Evolutionary conservation across 257 asterid species (phyloP), one percentile per base, ranked within the genome.

Genomic region (Solanum peruvianum): DNA sequence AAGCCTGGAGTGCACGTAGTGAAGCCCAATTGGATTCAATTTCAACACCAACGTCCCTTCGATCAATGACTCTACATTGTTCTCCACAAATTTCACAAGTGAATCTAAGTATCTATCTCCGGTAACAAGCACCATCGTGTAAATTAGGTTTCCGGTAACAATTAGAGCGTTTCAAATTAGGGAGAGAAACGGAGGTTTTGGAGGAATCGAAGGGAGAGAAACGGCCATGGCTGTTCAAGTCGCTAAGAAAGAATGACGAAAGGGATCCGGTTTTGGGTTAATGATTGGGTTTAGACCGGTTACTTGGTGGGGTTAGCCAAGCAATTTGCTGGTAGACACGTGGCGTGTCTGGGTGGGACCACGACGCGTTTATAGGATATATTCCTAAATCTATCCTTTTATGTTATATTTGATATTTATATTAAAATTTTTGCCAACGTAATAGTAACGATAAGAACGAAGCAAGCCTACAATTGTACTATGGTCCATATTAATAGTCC

Each of bases 81-180:
- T 87, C 47, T 94, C 99, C 60, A 97, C 98, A 89, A 95, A 95
- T 88, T 93, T 95, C 2, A 97, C 98, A 21, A 97, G 94, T 14
- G 98, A 97, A 88, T 95, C 98, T 31, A 97, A 92, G 88, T 97
- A 97, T 29, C 93, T 88, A 85, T 95, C 98, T 49, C 99, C 99
- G 11, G 98, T 94, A 33, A 95, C 95, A 58, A 94, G 89, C 91
- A 96, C 93, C 99, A 97, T 95, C 58, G 14, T 78, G 14, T 6
- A 82, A 49, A 84, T 76, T 87, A 92, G 93, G 93, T 90, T 85
- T 90, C 35, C 76, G 42, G 18, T 9, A 15, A 10, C 15, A 29
- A 25, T 62, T 23, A 35, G 21, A 27, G 72, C 23, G 11, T 20
- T 58, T 60, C 20, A 25, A 71, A 41, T 2, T 21, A 60, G 1